Evolutionary conservation across 2,329 filamentous ascomycete species (phyloP).

Genomic region (Trichoderma citrinoviride): DNA sequence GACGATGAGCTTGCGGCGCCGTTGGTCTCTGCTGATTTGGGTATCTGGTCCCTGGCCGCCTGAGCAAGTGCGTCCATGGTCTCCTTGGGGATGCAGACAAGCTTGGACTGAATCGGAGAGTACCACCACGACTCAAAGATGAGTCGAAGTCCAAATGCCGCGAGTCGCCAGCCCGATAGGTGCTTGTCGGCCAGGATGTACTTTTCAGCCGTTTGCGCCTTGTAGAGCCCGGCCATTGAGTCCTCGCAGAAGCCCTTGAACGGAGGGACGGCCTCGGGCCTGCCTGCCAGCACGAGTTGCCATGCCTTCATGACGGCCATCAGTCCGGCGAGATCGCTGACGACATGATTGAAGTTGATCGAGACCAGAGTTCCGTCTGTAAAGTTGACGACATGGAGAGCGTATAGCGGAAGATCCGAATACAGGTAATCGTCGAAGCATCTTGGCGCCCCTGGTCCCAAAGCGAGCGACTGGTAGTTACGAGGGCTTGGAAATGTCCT

Average conservation of each 20-base stretch:
- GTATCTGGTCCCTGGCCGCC: neutral
- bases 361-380: constrained; percentile 1
- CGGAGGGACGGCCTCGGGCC: constrained; percentile 1
- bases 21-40: neutral
- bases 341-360: neutral
- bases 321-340: constrained; percentile 1
- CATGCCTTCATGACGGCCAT: constrained; percentile 7
- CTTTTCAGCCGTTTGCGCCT: neutral
- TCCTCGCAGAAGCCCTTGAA: constrained; percentile 9
- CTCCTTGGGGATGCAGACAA: constrained; percentile 8
- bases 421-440: constrained; percentile 5
- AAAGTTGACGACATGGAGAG: constrained; percentile 3
- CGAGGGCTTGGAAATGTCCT: neutral
- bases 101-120: neutral
- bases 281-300: constrained; percentile 7
- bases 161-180: neutral
- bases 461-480: neutral
- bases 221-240: neutral
- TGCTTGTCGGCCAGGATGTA: neutral
- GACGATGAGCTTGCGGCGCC: neutral
- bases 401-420: neutral
- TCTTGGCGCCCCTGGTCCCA: neutral
- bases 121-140: constrained; percentile 8
- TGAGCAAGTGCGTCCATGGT: neutral
- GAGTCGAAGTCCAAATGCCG: neutral